Conservation (phyloP, 768 basidiomycete species). For the Leccinum sublutescens region DNA sequence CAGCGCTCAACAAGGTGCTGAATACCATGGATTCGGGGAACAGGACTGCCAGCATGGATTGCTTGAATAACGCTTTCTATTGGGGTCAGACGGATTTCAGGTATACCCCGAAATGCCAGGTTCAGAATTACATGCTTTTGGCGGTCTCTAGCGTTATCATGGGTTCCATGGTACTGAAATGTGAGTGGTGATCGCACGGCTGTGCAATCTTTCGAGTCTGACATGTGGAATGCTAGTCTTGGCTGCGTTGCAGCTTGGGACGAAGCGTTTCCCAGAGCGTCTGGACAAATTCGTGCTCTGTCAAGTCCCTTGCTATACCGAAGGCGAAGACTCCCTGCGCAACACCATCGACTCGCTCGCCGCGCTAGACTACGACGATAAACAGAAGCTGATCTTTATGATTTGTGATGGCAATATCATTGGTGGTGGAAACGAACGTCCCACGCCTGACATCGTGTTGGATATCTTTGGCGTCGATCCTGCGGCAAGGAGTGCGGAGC, state of each 20-base stretch:
- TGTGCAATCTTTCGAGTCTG: slow-evolving; percentile 6
- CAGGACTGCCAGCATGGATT: slow-evolving; percentile 42
- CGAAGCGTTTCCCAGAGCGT: slow-evolving; percentile 61
- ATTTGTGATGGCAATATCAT: slow-evolving; percentile 74
- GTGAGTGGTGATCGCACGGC: slow-evolving; percentile 37
- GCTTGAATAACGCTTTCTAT: slow-evolving; percentile 62
- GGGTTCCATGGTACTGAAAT: slow-evolving; percentile 56
- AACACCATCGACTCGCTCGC: slow-evolving; percentile 68
- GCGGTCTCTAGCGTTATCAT: slow-evolving; percentile 55
- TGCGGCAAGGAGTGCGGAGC: slow-evolving; percentile 58
- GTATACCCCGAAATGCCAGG: slow-evolving; percentile 51
- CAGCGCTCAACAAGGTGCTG: slow-evolving; percentile 45
- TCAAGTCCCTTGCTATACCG: slow-evolving; percentile 70
- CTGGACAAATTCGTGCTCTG: slow-evolving; percentile 69
- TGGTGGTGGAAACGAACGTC: slow-evolving; percentile 63
- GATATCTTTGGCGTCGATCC: slow-evolving; percentile 69
- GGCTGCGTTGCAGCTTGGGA: slow-evolving; percentile 59
- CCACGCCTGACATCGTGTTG: slow-evolving; percentile 64
- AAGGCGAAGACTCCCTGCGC: slow-evolving; percentile 68
- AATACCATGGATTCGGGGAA: slow-evolving; percentile 39
- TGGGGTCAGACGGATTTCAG: slow-evolving; percentile 59
- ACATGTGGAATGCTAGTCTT: slow-evolving; percentile 42
- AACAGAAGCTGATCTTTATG: slow-evolving; percentile 63
- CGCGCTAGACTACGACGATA: slow-evolving; percentile 65
- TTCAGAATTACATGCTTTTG: slow-evolving; percentile 60